A percentile compares a stretch with the other conserved stretches of the same genome.
Evolutionary conservation across 163 green algal species (phyloP).

Genomic region (Prototheca wickerhamii): DNA sequence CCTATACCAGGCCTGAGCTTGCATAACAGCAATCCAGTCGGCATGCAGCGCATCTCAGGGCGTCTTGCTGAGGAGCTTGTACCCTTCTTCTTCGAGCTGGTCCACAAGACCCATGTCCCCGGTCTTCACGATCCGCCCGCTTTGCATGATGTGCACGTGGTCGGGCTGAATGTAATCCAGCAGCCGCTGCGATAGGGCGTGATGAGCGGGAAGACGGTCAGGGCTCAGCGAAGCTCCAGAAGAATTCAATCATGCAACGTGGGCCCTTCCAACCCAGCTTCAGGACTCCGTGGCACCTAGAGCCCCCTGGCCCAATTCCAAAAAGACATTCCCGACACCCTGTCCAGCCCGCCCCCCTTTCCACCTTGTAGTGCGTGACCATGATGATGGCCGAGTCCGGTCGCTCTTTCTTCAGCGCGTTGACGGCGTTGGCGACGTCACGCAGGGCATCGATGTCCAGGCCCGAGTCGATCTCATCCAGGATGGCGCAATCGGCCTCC

Average conservation of each 20-base stretch:
- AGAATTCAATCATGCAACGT: background rate
- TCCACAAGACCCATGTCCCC: slow-evolving; percentile 73
- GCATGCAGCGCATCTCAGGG: no score
- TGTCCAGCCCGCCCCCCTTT: background rate
- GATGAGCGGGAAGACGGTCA: no score
- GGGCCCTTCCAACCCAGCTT: background rate
- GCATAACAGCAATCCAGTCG: no score
- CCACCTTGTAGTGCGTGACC: slow-evolving; percentile 97
- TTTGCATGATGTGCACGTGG: slow-evolving; percentile 90
- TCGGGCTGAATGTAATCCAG: slow-evolving; percentile 90
- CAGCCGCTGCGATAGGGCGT: slow-evolving; percentile 79
- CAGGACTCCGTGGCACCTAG: background rate
- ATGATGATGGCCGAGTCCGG: slow-evolving; percentile 79
- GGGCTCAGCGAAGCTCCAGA: no score
- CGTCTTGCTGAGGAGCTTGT: slow-evolving; percentile 25
- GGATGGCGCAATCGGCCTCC: slow-evolving; percentile 86
- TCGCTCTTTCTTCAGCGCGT: slow-evolving; percentile 58
- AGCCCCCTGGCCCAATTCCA: background rate
- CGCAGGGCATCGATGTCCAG: slow-evolving; percentile 97
- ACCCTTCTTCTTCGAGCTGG: slow-evolving; percentile 70
- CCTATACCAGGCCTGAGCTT: no score
- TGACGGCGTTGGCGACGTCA: slow-evolving; percentile 86
- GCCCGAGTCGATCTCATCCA: slow-evolving; percentile 98
- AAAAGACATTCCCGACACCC: no score
- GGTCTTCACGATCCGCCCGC: slow-evolving; percentile 75